Evolutionary conservation across 345 rosid species (phyloP), one percentile per base, ranked within the genome.

Genomic region (Lumnitzera littorea): DNA sequence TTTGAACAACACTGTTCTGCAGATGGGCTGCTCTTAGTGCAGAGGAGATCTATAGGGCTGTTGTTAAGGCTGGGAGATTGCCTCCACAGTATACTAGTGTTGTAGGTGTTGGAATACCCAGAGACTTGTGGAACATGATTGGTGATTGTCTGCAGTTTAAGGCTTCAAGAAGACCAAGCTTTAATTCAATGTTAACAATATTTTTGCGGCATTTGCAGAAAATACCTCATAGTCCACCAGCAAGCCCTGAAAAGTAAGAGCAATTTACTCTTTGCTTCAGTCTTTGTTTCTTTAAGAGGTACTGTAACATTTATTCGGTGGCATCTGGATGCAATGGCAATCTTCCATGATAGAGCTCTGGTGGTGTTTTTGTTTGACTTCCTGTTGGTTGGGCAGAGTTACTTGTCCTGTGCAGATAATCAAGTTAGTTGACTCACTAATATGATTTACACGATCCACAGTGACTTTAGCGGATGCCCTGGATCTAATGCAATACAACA

Each of bases 31-130:
- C 96, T 71, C 82, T 86, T 71, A 90, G 89, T 79, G 80, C 86
- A 20, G 96, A 90, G 71, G 97, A 90, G 67, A 90, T 94, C 54
- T 90, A 85, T 75, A 83, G 90, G 68, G 82, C 92, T 72, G 97
- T 90, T 77, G 84, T 90, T 52, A 90, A 84, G 78, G 75, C 78
- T 62, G 80, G 90, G 57, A 94, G 78, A 68, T 73, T 84, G 78
- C 99, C 97, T 65, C 95, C 99, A 47, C 97, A 94, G 56, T 94
- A 94, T 88, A 85, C 91, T 51, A 87, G 96, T 78, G 94, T 94
- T 48, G 96, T 94, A 11, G 99, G 99, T 65, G 96, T 88, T 69
- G 99, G 99, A 70, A 81, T 94, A 62, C 99, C 97, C 12, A 74
- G 96, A 64, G 96, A 90, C 62, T 67, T 94, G 73, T 94, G 97